A percentile compares a stretch with the other conserved stretches of the same genome.
Conservation (phyloP, 2,329 filamentous ascomycete species). For the Madurella fahalii region DNA sequence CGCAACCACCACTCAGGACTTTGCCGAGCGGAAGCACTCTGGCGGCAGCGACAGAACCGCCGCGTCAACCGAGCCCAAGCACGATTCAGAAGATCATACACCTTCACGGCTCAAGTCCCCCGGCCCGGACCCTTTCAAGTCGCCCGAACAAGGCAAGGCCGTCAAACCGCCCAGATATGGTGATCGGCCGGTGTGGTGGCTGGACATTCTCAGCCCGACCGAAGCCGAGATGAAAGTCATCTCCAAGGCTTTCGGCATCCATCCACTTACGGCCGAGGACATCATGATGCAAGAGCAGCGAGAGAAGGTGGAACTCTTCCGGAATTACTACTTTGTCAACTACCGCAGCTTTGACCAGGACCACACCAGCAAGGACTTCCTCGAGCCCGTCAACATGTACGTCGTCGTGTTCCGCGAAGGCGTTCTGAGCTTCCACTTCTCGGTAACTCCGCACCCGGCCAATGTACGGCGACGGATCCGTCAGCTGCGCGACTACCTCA, state of each 20-base stretch:
- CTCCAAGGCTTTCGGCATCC: constrained; percentile 89
- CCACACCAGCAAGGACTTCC: constrained; percentile 77
- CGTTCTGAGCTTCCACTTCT: constrained; percentile 94
- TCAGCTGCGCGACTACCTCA: constrained; percentile 89
- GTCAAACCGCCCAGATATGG: constrained; percentile 53
- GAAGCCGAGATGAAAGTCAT: constrained; percentile 95
- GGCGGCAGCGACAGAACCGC: constrained; percentile 21
- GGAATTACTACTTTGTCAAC: constrained; percentile 97
- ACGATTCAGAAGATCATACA: constrained; percentile 28
- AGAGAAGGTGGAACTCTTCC: constrained; percentile 96
- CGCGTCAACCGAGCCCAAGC: constrained; percentile 30
- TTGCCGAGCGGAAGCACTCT: constrained; percentile 19
- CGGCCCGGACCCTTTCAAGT: constrained; percentile 40
- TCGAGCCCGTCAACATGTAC: constrained; percentile 97
- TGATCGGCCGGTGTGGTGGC: constrained; percentile 91
- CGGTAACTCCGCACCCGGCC: constrained; percentile 90
- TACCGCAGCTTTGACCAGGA: constrained; percentile 98
- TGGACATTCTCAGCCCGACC: constrained; percentile 86
- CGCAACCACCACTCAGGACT: constrained; percentile 27
- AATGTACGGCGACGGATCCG: constrained; percentile 92
- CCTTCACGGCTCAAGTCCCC: constrained; percentile 32
- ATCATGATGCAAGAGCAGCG: constrained; percentile 97
- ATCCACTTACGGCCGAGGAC: constrained; percentile 91
- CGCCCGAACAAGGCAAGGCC: constrained; percentile 27
- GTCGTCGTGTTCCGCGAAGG: constrained; percentile 95